Percentiles rank a stretch among this genome's conserved stretches.
These are phyloP conservation scores for Neurospora tetraspora DNA, from an alignment of 495 filamentous ascomycete genomes.

Conservation along the genomic window DNA sequence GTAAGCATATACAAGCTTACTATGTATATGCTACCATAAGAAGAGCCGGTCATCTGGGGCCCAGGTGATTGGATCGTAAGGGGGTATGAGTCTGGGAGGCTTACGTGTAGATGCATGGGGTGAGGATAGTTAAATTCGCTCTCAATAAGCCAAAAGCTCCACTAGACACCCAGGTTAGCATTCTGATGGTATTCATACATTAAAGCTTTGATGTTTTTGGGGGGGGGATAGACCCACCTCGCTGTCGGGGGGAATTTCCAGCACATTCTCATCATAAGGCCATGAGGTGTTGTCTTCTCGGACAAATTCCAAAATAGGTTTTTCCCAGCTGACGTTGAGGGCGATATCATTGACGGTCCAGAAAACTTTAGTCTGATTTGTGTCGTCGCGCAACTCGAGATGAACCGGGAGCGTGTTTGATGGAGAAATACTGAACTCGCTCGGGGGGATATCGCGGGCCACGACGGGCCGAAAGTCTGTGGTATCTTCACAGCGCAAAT, in stretches of 20 bases:
- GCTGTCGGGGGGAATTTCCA: constrained; percentile 23
- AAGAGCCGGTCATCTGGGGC: neutral
- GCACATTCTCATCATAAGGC: constrained; percentile 22
- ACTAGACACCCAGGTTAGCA: constrained; percentile 1
- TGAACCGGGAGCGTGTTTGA: neutral
- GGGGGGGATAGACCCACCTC: neutral
- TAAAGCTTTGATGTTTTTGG: neutral
- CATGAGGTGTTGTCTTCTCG: constrained; percentile 23
- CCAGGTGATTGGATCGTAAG: neutral
- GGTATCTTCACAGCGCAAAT: constrained; percentile 5
- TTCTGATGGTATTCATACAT: neutral
- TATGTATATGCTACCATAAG: constrained; percentile 4
- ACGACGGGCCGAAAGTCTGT: constrained; percentile 7
- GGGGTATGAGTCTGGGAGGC: constrained; percentile 8
- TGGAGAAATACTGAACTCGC: neutral
- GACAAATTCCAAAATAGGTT: constrained; percentile 30
- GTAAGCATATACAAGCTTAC: constrained; percentile 19
- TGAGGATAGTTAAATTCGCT: constrained; percentile 30
- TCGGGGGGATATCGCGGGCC: neutral
- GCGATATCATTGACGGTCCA: constrained; percentile 25
- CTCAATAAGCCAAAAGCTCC: constrained; percentile 17
- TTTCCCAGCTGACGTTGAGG: constrained; percentile 25
- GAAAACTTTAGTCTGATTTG: neutral
- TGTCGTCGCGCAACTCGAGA: neutral
- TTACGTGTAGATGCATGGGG: constrained; percentile 43